phyloP scores from a whole-genome alignment of 495 filamentous ascomycete species.

The Aspergillus sclerotiicarbonarius region DNA sequence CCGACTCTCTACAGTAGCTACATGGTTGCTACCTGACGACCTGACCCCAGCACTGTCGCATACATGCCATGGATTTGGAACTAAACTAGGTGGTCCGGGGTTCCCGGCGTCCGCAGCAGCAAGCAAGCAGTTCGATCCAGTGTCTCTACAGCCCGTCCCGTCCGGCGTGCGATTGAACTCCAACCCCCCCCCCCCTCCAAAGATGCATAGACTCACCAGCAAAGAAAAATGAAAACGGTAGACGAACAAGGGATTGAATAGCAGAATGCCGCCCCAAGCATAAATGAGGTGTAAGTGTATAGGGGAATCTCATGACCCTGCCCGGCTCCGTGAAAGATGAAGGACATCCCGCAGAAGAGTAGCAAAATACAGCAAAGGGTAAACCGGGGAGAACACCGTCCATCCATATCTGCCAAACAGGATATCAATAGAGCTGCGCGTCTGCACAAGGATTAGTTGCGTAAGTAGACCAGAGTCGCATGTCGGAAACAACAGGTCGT shows the following conservation, averaged over 20 bases:
- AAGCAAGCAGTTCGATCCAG: neutral
- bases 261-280: constrained; percentile 16
- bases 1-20: constrained; percentile 2
- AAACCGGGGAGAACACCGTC: neutral
- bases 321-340: constrained; percentile 5
- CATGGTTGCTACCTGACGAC: constrained; percentile 2
- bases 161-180: neutral
- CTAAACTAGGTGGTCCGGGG: neutral
- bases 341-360: constrained; percentile 5
- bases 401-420: constrained; percentile 1
- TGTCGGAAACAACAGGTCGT: constrained; percentile 16
- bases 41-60: neutral
- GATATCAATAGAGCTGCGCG: constrained; percentile 12
- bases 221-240: neutral
- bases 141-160: constrained; percentile 10
- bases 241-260: neutral
- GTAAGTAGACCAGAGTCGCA: constrained; percentile 6
- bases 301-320: constrained; percentile 18
- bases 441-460: constrained; percentile 19
- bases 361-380: constrained; percentile 4
- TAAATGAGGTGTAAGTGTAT: constrained; percentile 20
- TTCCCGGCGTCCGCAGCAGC: neutral
- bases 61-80: neutral
- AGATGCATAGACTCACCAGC: neutral
- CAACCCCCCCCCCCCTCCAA: constrained; percentile 1